Base-by-base conservation (phyloP, 139 green algal genomes). In the Nannochloris sp. region DNA sequence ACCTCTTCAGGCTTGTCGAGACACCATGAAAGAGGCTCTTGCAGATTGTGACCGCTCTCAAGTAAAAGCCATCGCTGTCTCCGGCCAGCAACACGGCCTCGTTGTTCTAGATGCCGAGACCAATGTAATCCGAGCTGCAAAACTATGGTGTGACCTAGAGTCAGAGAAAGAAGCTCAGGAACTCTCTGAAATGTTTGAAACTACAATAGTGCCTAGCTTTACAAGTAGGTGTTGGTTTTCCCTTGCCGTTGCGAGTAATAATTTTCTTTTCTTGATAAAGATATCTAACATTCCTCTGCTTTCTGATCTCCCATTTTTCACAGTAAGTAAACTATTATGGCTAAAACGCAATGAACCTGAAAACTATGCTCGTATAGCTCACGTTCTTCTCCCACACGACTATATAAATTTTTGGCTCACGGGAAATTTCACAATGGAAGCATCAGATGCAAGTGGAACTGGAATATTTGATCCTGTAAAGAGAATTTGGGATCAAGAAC, bases 81-180 rank as follows among this genome's bases (percentile, higher is more conserved):
- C 76, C 38, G 90, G 90, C 3, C 90, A 97, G 81, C 90, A 96
- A 75, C 90, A 97, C 64, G 90, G 88, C 1, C 58, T 96, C 44
- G 89, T 97, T 25, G 74, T 76, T 0, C 54, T 97, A 25, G 90
- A 85, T 24, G 37, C 36, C 0, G 24, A 81, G 3, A 60, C 56
- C 6, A 9, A 77, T 61, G 77, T 87, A 25, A 72, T 90, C 25
- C 67, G 85, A 6, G 60, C 65, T 47, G 77, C 81, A 31, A 89
- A 90, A 75, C 85, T 96, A 23, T 95, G 88, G 90, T 95, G 89
- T 57, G 90, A 97, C 72, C 74, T 82, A 0, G 88, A 95, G 61
- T 81, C 73, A 4, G 82, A 81, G 2, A 33, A 56, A 3, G 84
- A 96, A 69, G 90, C 90, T 2, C 47, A 60, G 4, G 68, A 75